A percentile compares a stretch with the other conserved stretches of the same genome.
These are phyloP conservation scores for Strobilomyces confusus DNA, from an alignment of 768 basidiomycete species.

Conservation along the genomic window DNA sequence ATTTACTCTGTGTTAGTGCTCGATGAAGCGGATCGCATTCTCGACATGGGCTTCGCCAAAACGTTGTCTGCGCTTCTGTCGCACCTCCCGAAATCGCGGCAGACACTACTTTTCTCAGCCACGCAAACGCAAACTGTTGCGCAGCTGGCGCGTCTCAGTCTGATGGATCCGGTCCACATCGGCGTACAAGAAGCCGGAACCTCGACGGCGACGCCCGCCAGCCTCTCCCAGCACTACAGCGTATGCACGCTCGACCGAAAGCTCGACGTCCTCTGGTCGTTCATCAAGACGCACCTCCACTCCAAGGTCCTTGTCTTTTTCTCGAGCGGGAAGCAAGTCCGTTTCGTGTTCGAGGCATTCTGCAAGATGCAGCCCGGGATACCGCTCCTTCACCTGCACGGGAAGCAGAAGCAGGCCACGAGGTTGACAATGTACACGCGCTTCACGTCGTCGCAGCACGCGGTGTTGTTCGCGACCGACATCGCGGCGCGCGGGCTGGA, in stretches of 20 bases:
- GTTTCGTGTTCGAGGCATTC: conserved; percentile 94
- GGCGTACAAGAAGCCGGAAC: conserved; percentile 51
- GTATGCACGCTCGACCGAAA: conserved; percentile 82
- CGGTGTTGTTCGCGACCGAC: conserved; percentile 92
- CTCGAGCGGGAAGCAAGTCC: conserved; percentile 94
- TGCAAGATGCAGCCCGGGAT: conserved; percentile 93
- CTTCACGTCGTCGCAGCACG: conserved; percentile 78
- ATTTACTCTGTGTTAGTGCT: conserved; percentile 52
- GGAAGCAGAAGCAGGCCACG: conserved; percentile 94
- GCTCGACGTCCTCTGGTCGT: conserved; percentile 88
- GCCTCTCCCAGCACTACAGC: conserved; percentile 86
- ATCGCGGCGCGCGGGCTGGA: conserved; percentile 95
- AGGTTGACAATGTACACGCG: conserved; percentile 78
- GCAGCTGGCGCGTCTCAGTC: conserved; percentile 85
- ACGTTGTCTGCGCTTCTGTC: conserved; percentile 88
- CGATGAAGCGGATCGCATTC: conserved; percentile 94
- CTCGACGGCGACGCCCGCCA: conserved; percentile 57
- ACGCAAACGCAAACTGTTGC: conserved; percentile 89
- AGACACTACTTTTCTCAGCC: conserved; percentile 95
- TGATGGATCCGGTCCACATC: conserved; percentile 76
- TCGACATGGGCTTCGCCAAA: conserved; percentile 93
- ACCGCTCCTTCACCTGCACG: conserved; percentile 89
- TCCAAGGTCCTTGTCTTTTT: conserved; percentile 91
- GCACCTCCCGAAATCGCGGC: conserved; percentile 86
- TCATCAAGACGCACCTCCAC: conserved; percentile 91